Conservation (phyloP, 2,329 filamentous ascomycete species). For the Fusarium newnesense region DNA sequence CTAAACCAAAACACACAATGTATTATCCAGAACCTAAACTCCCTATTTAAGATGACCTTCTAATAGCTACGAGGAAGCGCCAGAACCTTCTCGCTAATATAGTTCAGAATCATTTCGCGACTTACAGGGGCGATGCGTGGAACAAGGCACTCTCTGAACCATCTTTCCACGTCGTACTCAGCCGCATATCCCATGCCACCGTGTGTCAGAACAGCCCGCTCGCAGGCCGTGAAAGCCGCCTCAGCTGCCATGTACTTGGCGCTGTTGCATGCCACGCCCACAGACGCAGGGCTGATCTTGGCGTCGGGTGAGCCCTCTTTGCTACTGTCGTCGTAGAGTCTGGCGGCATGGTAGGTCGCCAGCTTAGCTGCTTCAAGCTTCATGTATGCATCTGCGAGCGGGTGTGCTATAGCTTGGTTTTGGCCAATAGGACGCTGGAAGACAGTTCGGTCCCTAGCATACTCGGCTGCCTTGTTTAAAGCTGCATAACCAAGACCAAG, state of each 20-base stretch:
- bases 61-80: conserved; percentile 74
- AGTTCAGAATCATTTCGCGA: conserved; percentile 81
- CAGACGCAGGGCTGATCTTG: conserved; percentile 69
- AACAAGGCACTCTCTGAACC: conserved; percentile 70
- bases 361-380: conserved; percentile 72
- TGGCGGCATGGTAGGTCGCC: conserved; percentile 72
- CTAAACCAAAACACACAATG: too few relatives aligned
- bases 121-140: conserved; percentile 73
- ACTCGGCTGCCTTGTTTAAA: conserved; percentile 68
- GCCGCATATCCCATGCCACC: conserved; percentile 74
- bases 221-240: conserved; percentile 70
- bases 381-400: conserved; percentile 73
- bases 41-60: neutral
- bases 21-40: too few relatives aligned
- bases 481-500: conserved; percentile 82
- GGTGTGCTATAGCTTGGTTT: conserved; percentile 74
- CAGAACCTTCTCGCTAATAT: conserved; percentile 75
- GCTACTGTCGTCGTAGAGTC: conserved; percentile 67
- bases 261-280: conserved; percentile 57
- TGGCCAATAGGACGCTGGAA: conserved; percentile 72
- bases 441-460: conserved; percentile 73
- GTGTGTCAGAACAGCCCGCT: conserved; percentile 67
- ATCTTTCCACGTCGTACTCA: conserved; percentile 74
- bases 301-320: conserved; percentile 58
- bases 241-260: conserved; percentile 78